Percentiles rank a stretch among this genome's conserved stretches.
These are phyloP conservation scores for Fusarium austroafricanum DNA, from an alignment of 2,329 filamentous ascomycete genomes.

Conservation along the genomic window DNA sequence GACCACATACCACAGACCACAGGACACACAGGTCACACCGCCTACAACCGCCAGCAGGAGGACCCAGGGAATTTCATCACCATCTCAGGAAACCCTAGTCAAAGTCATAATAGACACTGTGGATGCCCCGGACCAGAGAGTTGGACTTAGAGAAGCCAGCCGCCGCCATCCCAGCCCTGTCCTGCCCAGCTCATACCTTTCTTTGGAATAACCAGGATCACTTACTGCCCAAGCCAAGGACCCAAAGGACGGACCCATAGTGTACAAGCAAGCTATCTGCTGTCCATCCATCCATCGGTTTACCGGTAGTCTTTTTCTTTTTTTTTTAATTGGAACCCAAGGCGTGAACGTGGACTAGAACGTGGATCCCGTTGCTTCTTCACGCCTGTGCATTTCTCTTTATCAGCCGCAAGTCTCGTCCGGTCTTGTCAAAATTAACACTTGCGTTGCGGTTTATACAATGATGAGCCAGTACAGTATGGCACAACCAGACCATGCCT, in stretches of 20 bases:
- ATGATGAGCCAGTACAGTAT: slow-evolving; percentile 56
- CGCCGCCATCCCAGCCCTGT: neutral
- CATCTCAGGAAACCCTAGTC: slow-evolving; percentile 48
- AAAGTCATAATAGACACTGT: slow-evolving; percentile 14
- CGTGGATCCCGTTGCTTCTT: slow-evolving; percentile 37
- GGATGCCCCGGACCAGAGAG: slow-evolving; percentile 44
- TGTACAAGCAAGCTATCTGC: slow-evolving; percentile 45
- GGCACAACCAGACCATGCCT: slow-evolving; percentile 61
- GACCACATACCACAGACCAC: slow-evolving; percentile 40
- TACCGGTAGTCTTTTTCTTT: slow-evolving; percentile 29
- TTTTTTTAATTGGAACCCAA: slow-evolving; percentile 44
- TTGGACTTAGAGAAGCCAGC: slow-evolving; percentile 25
- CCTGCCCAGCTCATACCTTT: slow-evolving; percentile 20
- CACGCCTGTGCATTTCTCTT: slow-evolving; percentile 46
- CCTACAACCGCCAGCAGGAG: slow-evolving; percentile 45
- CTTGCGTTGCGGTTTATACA: slow-evolving; percentile 42
- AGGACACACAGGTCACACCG: slow-evolving; percentile 44
- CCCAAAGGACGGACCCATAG: slow-evolving; percentile 45
- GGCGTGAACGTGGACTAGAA: slow-evolving; percentile 26
- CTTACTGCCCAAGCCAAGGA: slow-evolving; percentile 46
- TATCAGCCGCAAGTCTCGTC: slow-evolving; percentile 48
- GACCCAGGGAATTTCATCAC: slow-evolving; percentile 44
- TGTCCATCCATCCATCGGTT: slow-evolving; percentile 36
- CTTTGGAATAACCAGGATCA: slow-evolving; percentile 47
- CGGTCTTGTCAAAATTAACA: slow-evolving; percentile 39